Evolutionary conservation across 345 rosid genomes (phyloP).

Genomic region (Eucalyptus rudis): DNA sequence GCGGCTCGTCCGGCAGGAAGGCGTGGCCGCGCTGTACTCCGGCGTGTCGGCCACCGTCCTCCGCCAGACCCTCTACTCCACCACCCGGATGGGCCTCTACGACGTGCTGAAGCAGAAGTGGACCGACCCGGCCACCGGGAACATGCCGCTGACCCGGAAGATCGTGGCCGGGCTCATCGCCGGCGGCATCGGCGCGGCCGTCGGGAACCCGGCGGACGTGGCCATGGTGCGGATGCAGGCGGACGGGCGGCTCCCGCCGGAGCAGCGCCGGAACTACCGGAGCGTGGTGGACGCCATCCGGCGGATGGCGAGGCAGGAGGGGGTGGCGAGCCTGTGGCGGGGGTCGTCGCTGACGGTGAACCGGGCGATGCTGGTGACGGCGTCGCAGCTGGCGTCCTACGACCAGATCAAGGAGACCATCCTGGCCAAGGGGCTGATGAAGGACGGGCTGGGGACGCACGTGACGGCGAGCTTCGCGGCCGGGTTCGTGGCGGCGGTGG

Average conservation of each 20-base stretch:
- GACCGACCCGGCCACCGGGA: conserved; percentile 54
- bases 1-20: conserved; percentile 42
- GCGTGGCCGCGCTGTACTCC: conserved; percentile 54
- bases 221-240: conserved; percentile 96
- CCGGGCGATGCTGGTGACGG: conserved; percentile 84
- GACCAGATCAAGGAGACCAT: conserved; percentile 72
- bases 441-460: conserved; percentile 65
- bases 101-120: conserved; percentile 56
- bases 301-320: conserved; percentile 62
- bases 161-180: conserved; percentile 59
- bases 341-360: conserved; percentile 71
- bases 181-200: conserved; percentile 73
- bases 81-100: conserved; percentile 86
- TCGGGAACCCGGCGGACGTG: conserved; percentile 90
- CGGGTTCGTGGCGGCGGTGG: conserved; percentile 77
- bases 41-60: conserved; percentile 85
- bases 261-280: conserved; percentile 62
- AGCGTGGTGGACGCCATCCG: conserved; percentile 65
- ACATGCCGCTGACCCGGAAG: conserved; percentile 39
- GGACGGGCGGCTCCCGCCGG: conserved; percentile 62
- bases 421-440: conserved; percentile 33
- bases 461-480: conserved; percentile 74
- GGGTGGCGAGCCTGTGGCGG: conserved; percentile 73
- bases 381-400: conserved; percentile 77
- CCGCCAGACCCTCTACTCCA: conserved; percentile 76